Evolutionary conservation across 163 green algal genomes (phyloP).

Genomic region (Chloroidium sp.): DNA sequence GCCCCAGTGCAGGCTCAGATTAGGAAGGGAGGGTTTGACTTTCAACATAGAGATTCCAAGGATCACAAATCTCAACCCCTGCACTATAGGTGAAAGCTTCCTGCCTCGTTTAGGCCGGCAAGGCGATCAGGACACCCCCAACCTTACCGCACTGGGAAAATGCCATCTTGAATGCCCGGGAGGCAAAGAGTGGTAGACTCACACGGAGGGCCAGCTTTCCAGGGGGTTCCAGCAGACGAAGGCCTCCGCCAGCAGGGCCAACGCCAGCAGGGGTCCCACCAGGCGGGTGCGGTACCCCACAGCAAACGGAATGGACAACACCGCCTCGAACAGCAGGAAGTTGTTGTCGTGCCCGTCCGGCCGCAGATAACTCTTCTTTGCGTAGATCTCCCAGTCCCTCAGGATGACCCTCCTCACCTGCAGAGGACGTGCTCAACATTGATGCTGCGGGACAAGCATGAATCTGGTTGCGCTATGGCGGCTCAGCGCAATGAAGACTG

Average conservation of each 20-base stretch:
- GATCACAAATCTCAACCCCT: too few species aligned
- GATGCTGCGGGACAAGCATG: slow-evolving; percentile 2
- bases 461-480: too few species aligned
- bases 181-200: too few species aligned
- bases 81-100: too few species aligned
- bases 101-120: too few species aligned
- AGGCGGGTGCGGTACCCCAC: slow-evolving; percentile 31
- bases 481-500: too few species aligned
- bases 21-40: too few species aligned
- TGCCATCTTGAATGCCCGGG: too few species aligned
- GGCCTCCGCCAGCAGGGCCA: slow-evolving; percentile 26
- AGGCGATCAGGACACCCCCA: too few species aligned
- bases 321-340: slow-evolving; percentile 43
- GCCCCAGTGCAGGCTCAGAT: too few species aligned
- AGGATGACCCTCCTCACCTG: slow-evolving; percentile 18
- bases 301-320: slow-evolving; percentile 36
- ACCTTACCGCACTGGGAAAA: too few species aligned
- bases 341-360: slow-evolving; percentile 49
- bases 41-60: too few species aligned
- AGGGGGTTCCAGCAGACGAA: slow-evolving; percentile 40
- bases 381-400: slow-evolving; percentile 17
- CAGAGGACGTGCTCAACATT: neutral
- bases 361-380: neutral
- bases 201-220: slow-evolving; percentile 24
- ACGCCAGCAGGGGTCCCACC: slow-evolving; percentile 21